These are phyloP conservation scores for Colletotrichum magnum DNA, from an alignment of 2,329 filamentous ascomycete species.

Conservation along the genomic window DNA sequence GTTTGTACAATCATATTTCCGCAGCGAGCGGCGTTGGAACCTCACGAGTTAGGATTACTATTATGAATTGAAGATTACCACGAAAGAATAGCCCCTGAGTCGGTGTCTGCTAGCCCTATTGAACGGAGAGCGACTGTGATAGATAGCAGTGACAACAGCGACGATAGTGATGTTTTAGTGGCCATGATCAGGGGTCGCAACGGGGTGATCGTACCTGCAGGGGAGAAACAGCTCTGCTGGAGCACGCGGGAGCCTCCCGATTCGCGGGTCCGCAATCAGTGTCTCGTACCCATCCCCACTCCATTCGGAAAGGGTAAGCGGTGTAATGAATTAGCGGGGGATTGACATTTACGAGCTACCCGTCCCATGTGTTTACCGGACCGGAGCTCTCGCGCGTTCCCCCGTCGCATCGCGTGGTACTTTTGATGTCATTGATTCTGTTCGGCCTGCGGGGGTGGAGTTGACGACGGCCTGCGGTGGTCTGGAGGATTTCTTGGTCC, in stretches of 20 bases:
- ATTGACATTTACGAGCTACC: not conserved
- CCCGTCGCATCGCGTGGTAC: not conserved
- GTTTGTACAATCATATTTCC: constrained; percentile 10
- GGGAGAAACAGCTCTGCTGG: constrained; percentile 1
- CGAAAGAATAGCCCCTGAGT: not conserved
- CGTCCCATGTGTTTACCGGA: constrained; percentile 8
- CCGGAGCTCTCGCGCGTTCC: not conserved
- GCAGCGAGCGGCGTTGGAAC: constrained; percentile 33
- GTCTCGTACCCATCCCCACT: not conserved
- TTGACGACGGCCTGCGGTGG: not conserved
- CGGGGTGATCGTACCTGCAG: not conserved
- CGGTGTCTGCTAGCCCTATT: not conserved
- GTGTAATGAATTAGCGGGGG: not conserved
- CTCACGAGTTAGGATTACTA: constrained; percentile 11
- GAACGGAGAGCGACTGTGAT: too few species aligned
- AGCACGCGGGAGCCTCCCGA: constrained; percentile 4
- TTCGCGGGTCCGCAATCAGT: not conserved
- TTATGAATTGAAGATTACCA: constrained; percentile 27
- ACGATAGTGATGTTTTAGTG: not conserved
- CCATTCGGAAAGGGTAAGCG: not conserved
- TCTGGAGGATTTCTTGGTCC: not conserved
- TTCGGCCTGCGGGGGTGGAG: not conserved
- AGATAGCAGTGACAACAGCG: too few species aligned
- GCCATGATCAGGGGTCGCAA: not conserved
- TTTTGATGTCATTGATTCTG: constrained; percentile 22